These are phyloP conservation scores for Sodiomyces alkalinus DNA, from an alignment of 2,329 filamentous ascomycete species.

Conservation along the genomic window DNA sequence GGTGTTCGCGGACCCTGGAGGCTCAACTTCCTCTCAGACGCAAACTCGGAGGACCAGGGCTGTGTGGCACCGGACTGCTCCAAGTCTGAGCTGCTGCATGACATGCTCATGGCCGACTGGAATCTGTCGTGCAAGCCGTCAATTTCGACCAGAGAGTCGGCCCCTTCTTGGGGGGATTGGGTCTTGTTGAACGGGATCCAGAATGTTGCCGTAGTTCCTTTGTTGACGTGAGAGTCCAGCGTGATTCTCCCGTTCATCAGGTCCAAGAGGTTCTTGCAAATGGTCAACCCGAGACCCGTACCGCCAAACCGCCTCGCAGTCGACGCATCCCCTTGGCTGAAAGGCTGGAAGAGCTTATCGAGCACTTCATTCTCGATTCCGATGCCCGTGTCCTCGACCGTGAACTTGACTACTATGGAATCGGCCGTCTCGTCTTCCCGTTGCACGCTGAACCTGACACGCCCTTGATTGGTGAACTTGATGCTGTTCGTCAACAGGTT, in stretches of 20 bases:
- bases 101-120: conserved; percentile 47
- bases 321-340: conserved; percentile 68
- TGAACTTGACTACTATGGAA: conserved; percentile 52
- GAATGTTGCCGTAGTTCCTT: conserved; percentile 60
- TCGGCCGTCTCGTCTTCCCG: conserved; percentile 50
- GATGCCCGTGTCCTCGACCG: conserved; percentile 64
- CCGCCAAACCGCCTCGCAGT: conserved; percentile 68
- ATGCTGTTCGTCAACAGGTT: conserved; percentile 66
- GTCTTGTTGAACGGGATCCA: conserved; percentile 65
- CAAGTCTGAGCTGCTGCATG: conserved; percentile 51
- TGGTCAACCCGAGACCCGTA: conserved; percentile 63
- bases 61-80: conserved; percentile 31
- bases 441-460: conserved; percentile 49
- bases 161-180: conserved; percentile 27
- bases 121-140: conserved; percentile 52
- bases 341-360: conserved; percentile 61
- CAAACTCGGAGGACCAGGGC: conserved; percentile 10
- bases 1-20: conserved; percentile 16
- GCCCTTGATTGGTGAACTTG: conserved; percentile 57
- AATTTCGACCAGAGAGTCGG: conserved; percentile 35
- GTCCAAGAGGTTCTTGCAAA: conserved; percentile 67
- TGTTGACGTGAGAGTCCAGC: conserved; percentile 49
- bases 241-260: conserved; percentile 66
- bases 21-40: conserved; percentile 11
- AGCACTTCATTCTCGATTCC: conserved; percentile 67